Base-by-base conservation (phyloP, 2,329 filamentous ascomycete genomes). In the Venturia carpophila region DNA sequence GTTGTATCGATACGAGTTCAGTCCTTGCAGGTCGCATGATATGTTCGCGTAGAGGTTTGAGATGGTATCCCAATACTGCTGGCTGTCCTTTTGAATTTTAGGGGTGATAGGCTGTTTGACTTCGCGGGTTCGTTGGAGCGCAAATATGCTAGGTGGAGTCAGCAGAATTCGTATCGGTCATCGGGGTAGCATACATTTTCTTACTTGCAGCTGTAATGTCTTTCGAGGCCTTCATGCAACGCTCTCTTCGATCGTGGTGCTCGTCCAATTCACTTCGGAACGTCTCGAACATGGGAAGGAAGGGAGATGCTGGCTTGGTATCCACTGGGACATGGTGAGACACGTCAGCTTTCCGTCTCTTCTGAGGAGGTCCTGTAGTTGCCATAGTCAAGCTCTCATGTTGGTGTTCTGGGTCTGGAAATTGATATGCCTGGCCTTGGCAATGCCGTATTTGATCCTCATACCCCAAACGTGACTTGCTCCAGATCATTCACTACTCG, bases 201-300 rank as follows among this genome's bases (percentile, higher is more conserved):
- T 99, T 99, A 77, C 91, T 96, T 64, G 92, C 81, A 0, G 91
- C 92, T 7, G 94, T 99, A 66, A 99, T 90, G 75, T 99, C 94
- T 68, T 93, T 83, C 10, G 91, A 95, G 1, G 87, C 88, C 79
- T 97, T 99, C 73, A 95, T 90, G 70, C 96, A 86, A 64, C 89
- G 85, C 78, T 97, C 92, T 65, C 92, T 84, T 19, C 94, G 87
- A 76, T 97, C 94, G 75, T 99, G 91, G 74, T 97, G 93, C 77
- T 94, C 86, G 73, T 99, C 94, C 37, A 99, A 82, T 77, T 97
- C 92, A 71, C 88, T 83, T 63, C 92, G 88, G 75, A 97, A 96
- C 9, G 75, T 79, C 75, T 91, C 88, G 74, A 99, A 99, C 83
- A 97, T 92, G 69, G 87, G 74, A 67, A 83, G 74, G 67, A 81